Evolutionary conservation across 768 basidiomycete genomes (phyloP).

Genomic region (Agrocybe chaxingu): DNA sequence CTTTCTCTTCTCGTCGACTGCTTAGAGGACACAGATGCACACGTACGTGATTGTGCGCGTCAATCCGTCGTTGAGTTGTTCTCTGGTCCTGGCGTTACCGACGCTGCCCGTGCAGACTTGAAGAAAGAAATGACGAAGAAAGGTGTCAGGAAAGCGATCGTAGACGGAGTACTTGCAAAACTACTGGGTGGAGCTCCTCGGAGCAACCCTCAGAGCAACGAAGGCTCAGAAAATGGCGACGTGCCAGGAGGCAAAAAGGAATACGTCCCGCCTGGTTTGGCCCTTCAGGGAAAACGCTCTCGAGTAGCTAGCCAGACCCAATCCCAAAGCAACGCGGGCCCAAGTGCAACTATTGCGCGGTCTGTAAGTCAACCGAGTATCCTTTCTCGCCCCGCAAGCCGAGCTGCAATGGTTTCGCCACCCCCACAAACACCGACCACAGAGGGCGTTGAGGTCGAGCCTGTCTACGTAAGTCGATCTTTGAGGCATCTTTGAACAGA

Average conservation of each 20-base stretch:
- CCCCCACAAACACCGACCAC: slow-evolving; percentile 34
- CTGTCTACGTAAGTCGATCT: slow-evolving; percentile 61
- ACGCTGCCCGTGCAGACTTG: slow-evolving; percentile 87
- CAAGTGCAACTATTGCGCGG: slow-evolving; percentile 28
- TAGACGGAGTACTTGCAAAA: slow-evolving; percentile 73
- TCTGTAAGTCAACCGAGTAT: slow-evolving; percentile 50
- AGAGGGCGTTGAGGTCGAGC: slow-evolving; percentile 48
- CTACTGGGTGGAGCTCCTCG: slow-evolving; percentile 48
- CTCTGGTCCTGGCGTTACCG: slow-evolving; percentile 75
- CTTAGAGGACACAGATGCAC: slow-evolving; percentile 87
- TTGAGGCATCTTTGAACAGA: not conserved
- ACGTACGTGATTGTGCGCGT: slow-evolving; percentile 84
- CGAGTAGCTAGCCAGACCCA: slow-evolving; percentile 29
- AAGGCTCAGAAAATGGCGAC: slow-evolving; percentile 62
- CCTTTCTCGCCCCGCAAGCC: slow-evolving; percentile 55
- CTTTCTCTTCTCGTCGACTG: slow-evolving; percentile 76
- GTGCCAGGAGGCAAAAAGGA: slow-evolving; percentile 41
- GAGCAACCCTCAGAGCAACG: slow-evolving; percentile 45
- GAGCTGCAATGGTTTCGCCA: slow-evolving; percentile 48
- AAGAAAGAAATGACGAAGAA: slow-evolving; percentile 90
- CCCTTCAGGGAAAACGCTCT: slow-evolving; percentile 53
- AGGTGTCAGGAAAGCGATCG: slow-evolving; percentile 82
- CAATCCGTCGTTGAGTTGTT: slow-evolving; percentile 83
- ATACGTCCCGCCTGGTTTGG: slow-evolving; percentile 75
- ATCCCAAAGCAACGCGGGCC: slow-evolving; percentile 15